A percentile compares a stretch with the other conserved stretches of the same genome.
Conservation (phyloP, 352 stramenopile genomes). For the Pythium vanterpoolii region DNA sequence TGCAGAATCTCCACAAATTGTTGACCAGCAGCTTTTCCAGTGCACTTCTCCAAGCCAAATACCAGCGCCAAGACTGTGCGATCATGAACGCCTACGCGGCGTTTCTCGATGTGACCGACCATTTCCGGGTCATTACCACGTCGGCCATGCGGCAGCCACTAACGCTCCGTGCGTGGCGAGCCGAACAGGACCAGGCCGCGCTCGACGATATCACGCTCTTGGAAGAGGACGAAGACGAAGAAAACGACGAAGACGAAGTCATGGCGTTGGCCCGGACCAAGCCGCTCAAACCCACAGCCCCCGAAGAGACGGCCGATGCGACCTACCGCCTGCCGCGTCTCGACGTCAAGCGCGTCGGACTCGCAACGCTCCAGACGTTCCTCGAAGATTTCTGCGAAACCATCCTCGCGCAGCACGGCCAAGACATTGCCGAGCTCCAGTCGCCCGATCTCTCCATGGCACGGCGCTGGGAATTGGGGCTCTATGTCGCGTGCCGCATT, state of each 20-base stretch:
- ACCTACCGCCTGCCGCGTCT: constrained; percentile 36
- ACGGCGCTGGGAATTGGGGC: constrained; percentile 68
- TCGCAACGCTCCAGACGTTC: constrained; percentile 74
- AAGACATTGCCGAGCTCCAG: constrained; percentile 58
- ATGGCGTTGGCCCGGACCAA: neutral
- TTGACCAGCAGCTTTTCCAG: constrained; percentile 34
- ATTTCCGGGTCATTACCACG: constrained; percentile 35
- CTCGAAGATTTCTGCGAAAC: constrained; percentile 80
- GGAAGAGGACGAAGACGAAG: constrained; percentile 18
- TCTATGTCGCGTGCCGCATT: constrained; percentile 72
- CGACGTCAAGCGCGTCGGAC: constrained; percentile 52
- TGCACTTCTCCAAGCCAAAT: constrained; percentile 33
- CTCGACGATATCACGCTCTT: constrained; percentile 9
- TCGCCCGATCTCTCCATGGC: constrained; percentile 37
- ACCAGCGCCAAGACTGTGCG: constrained; percentile 33
- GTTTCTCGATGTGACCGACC: constrained; percentile 45
- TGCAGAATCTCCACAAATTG: constrained; percentile 38
- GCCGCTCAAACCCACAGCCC: neutral
- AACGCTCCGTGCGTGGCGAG: constrained; percentile 44
- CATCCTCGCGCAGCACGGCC: constrained; percentile 54
- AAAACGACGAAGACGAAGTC: constrained; percentile 2
- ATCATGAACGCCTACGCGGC: constrained; percentile 45
- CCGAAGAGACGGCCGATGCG: neutral
- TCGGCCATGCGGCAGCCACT: constrained; percentile 41
- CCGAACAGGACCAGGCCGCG: constrained; percentile 16